Base-by-base conservation (phyloP, 805 yeast genomes). In the Maudiozyma bulderi region DNA sequence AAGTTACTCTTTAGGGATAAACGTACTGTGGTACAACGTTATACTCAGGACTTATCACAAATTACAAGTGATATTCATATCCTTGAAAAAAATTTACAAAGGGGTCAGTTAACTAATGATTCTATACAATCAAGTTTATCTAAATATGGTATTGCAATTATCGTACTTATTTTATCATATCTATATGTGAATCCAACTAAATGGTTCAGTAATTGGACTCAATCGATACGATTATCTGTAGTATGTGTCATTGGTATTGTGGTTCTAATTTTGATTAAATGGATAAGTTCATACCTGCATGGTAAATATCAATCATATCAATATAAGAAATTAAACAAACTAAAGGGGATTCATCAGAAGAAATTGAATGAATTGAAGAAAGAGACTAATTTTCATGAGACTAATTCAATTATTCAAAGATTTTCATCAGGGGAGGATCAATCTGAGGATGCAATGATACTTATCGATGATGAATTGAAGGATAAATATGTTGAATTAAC, bases 381-480 rank as follows among this genome's bases (percentile, higher is more conserved):
- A 49, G 73, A 78, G 58, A 85, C 95, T 13, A 84, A 86, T 54
- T 91, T 80, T 64, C 77, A 84, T 57, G 74, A 82, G 11, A 86
- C 96, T 0, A 81, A 80, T 64, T 80, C 84, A n/a, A 72, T 90
- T 43, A 68, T 90, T 42, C 77, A 75, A 46, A 73, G 89, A 57
- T 89, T 77, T 55, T 68, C 75, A 8, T 62, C 67, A 38, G 86
- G 84, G 13, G 74, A 69, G 40, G 77, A 75, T 52, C 68, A 71
- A 43, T 60, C 69, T 50, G 75, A 71, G 45, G 81, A 77, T 58
- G 67, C 71, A 30, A 59, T 70, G 57, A 68, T 71, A 44, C 57
- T 64, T 33, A 64, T 76, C 54, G 76, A 74, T 42, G 72, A 69
- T 38, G 77, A 73, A 54, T 59, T 74, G 38, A 57, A 58, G 38